Evolutionary conservation across 1,139 yeast genomes (phyloP).

Genomic region (Taphrina communis): DNA sequence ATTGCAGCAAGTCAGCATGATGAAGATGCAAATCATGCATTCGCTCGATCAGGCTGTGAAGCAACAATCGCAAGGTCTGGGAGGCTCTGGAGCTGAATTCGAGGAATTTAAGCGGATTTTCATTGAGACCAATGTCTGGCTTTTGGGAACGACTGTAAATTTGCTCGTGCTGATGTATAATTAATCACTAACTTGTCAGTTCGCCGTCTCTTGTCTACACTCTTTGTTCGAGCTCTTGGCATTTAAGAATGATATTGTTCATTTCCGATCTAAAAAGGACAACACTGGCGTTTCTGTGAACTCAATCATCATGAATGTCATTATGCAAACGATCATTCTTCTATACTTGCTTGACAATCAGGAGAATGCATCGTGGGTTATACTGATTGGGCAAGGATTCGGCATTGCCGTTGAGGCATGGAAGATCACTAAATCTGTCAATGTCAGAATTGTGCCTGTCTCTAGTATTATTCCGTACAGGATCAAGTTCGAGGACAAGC

Average conservation of each 20-base stretch:
- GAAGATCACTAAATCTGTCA: slow-evolving; percentile 55
- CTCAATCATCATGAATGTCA: slow-evolving; percentile 54
- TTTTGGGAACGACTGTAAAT: slow-evolving; percentile 51
- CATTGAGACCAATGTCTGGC: slow-evolving; percentile 53
- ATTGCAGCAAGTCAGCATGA: slow-evolving; percentile 49
- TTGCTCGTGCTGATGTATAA: background rate
- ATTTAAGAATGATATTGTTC: slow-evolving; percentile 50
- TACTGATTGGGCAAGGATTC: slow-evolving; percentile 53
- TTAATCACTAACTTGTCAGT: slow-evolving; percentile 1
- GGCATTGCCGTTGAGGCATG: slow-evolving; percentile 56
- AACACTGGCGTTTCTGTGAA: slow-evolving; percentile 55
- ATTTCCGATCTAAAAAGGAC: slow-evolving; percentile 46
- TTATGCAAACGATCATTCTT: slow-evolving; percentile 54
- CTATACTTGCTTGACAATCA: slow-evolving; percentile 53
- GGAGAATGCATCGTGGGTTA: slow-evolving; percentile 55
- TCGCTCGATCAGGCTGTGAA: slow-evolving; percentile 50
- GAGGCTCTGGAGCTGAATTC: slow-evolving; percentile 50
- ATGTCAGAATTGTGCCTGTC: slow-evolving; percentile 48
- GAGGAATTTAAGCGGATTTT: slow-evolving; percentile 53
- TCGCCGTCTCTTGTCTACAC: slow-evolving; percentile 53
- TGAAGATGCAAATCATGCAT: slow-evolving; percentile 51
- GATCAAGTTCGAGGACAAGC: slow-evolving; percentile 51
- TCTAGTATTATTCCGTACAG: slow-evolving; percentile 46
- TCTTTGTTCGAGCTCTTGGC: slow-evolving; percentile 54
- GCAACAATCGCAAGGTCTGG: slow-evolving; percentile 49